Evolutionary conservation across 331 rosid genomes (phyloP), one percentile per base, ranked within the genome.

Genomic region (Telfairia occidentalis): DNA sequence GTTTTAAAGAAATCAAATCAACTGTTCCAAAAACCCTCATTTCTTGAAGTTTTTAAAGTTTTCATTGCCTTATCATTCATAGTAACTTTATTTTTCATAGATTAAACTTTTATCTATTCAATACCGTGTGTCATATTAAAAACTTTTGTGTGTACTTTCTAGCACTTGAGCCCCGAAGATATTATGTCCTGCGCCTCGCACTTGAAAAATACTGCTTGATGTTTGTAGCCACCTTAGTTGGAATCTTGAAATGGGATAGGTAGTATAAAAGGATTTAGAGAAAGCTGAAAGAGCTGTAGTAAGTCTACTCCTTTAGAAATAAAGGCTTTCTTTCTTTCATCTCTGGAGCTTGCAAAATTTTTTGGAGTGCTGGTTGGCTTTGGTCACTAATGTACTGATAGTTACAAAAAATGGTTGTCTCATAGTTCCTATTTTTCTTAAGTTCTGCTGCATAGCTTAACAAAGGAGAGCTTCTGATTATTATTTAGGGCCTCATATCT

Each of bases 401-500:
- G 43, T 34, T 61, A 32, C 18, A 16, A 3, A 16, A 7, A 24
- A 34, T 34, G 3, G 1, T 34, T 18, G 70, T 32, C 13, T 16
- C 13, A 28, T 24, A 15, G 26, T 26, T 43, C 16, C 75, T 26
- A 70, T 70, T 45, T 70, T 40, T 70, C 13, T 40, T 70, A 45
- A 26, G 35, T 70, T 70, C 34, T 69, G 54, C 19, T 67, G 54
- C 38, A 42, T 13, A 3, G 55, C 32, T 24, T 69, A 69, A 70
- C 58, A 45, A 23, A 45, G 58, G 38, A 24, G 8, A 46, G 12
- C 10, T 70, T 45, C 58, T 70, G 38, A 70, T 43, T 26, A 70
- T 26, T 45, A 15, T 75, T 19, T 69, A 91, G 96, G 87, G 83
- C 38, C 90, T 95, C 65, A 71, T 90, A 81, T 88, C 93, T 78